Base-by-base conservation (phyloP, 2,329 filamentous ascomycete genomes). In the Aspergillus clavatus region DNA sequence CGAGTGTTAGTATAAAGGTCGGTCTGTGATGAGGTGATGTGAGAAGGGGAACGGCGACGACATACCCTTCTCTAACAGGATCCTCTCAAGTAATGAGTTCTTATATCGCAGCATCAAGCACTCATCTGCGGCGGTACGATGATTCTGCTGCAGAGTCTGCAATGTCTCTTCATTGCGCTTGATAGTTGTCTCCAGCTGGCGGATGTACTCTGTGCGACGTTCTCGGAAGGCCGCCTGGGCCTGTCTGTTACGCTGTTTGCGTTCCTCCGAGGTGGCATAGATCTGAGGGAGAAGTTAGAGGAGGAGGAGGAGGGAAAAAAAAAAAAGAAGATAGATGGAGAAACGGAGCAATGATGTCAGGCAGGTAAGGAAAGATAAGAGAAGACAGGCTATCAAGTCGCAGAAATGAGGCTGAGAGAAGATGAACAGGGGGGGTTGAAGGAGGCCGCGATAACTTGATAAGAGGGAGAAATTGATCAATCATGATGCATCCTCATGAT, bases 71-170 rank as follows among this genome's bases (percentile, higher is more conserved):
- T 98, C 93, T 28, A 98, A 79, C 42, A 98, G 79, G 62, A 98
- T 95, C 47, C 93, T 83, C 72, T 98, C 93, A 27, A 98, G 79
- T 39, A 97, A 76, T 31, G 93, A 97, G 69, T 97, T 98, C 75
- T 97, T 97, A 71, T 97, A 98, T 47, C 93, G 86, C 59, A 98
- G 78, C 93, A 98, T 97, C 62, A 97, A 72, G 67, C 93, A 97
- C 71, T 97, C 93, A 68, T 97, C 93, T 46, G 91, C 89, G 46
- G 93, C 93, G 61, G 83, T 90, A 59, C 93, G 87, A 65, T 97
- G 93, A 55, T 89, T 94, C 62, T 91, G 87, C 71, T 97, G 93
- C 48, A 98, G 78, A 61, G 83, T 95, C 59, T 94, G 87, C 45
- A 97, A 77, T 59, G 89, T 91, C 60, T 94, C 89, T 72, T 98